Base-by-base conservation (phyloP, 2,329 filamentous ascomycete genomes). In the Calonectria pauciramosa region DNA sequence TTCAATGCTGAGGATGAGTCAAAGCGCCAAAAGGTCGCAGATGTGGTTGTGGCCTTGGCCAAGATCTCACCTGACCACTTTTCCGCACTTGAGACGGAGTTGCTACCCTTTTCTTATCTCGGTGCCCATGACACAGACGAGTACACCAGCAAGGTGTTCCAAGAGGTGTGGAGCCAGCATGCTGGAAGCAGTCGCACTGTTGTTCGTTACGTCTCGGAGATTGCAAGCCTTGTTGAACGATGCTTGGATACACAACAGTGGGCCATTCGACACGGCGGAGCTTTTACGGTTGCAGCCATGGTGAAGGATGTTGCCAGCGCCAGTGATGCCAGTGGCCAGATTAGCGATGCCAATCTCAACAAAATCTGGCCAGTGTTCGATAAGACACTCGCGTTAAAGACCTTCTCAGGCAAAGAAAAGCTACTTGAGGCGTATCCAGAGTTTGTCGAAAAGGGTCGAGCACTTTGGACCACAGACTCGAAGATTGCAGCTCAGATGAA, bases 1-100 rank as follows among this genome's bases (percentile, higher is more conserved):
- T 95, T 98, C 75, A 88, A 91, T 10, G 92, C 94, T 0, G 95
- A 98, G 80, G 95, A 97, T 75, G 93, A 96, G 75, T 88, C 89
- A 2, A 91, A 92, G 13, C 92, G 96, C 32, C 90, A 94, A 64
- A 93, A 96, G 72, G 90, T 96, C 3, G 94, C 94, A 2, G 96
- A 98, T 80, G 93, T 96, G n/a, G 87, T 98, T 13, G 90, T 96
- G 60, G 93, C 95, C 0, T 90, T 98, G 20, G 94, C 95, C 18
- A 98, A 97, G 85, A 90, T 96, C 73, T 96, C 96, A 0, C 95
- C 95, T 4, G 97, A 99, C 84, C 93, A 95, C 63, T 98, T 99
- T 84, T 93, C 93, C 63, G 89, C 93, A 1, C 90, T 98, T 38
- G 94, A 96, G 70, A 88, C 93, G 0, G 90, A 91, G 7, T 90